Base-by-base conservation (phyloP, 164 flowering plant species). In the Sedum album region DNA sequence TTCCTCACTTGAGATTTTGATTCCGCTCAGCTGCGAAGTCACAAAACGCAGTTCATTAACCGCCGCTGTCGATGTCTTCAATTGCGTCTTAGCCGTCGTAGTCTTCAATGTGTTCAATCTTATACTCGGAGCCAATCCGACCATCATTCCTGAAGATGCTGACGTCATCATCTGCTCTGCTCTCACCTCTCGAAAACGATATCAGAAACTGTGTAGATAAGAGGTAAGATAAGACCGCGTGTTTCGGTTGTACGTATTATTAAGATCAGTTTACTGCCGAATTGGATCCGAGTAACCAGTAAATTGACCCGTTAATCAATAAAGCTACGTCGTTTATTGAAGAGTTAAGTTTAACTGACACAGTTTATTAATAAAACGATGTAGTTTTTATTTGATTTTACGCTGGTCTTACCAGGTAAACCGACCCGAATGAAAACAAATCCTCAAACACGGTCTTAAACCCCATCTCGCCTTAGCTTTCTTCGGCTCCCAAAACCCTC, bases 11-110 rank as follows among this genome's bases (percentile, higher is more conserved):
- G 86, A 83, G 51, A 89, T 75, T 71, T 71, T 78, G 72, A 87
- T 66, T 65, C 93, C 96, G 23, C 78, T 68, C 60, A 90, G 70
- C 70, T 86, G 87, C 2, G 93, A 86, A 38, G 82, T 68, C n/a
- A 83, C 33, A 49, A 78, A 89, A 28, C 85, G 82, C 11, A 87
- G 76, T 15, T 83, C 82, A 20, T 81, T 28, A 42, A 31, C 60
- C 20, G 67, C 49, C 25, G 61, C 31, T 26, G 60, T 25, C 28
- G 65, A 68, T 14, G 66, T 18, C 67, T 48, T 78, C 72, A 72
- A 13, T 31, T 30, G 31, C 20, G 66, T 31, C 41, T 36, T 66
- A 63, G n/a, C 26, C 46, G 46, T 31, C 21, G 30, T 42, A 15
- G 23, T n/a, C 20, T 65, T 39, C 17, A 17, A 21, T 60, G 31